A percentile compares a stretch with the other conserved stretches of the same genome.
Evolutionary conservation across 2,329 filamentous ascomycete species (phyloP).

Genomic region (Ophidiomyces ophidiicola): DNA sequence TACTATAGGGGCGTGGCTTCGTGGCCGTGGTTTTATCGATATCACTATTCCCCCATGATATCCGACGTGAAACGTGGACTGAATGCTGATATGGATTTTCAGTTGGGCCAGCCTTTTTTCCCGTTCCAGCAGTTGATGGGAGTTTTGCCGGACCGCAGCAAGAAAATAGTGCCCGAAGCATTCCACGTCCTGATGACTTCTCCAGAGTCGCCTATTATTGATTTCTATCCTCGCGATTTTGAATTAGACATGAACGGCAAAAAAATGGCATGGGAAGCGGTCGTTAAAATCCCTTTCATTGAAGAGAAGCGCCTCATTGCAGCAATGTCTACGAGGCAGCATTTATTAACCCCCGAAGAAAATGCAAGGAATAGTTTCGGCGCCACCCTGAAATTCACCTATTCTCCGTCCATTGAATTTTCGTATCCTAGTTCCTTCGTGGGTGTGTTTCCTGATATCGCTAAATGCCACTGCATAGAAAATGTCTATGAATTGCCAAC

Average conservation of each 20-base stretch:
- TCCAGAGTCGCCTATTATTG: slow-evolving; percentile 79
- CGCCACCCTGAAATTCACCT: slow-evolving; percentile 84
- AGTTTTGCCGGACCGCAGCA: slow-evolving; percentile 91
- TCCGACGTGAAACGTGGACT: slow-evolving; percentile 86
- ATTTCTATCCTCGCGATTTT: slow-evolving; percentile 96
- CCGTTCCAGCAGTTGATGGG: slow-evolving; percentile 98
- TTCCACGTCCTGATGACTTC: slow-evolving; percentile 93
- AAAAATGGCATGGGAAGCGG: slow-evolving; percentile 99
- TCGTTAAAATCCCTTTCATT: slow-evolving; percentile 98
- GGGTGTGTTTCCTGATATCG: slow-evolving; percentile 80
- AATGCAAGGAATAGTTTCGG: slow-evolving; percentile 79
- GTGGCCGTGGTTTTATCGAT: slow-evolving; percentile 96
- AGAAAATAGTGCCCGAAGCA: slow-evolving; percentile 77
- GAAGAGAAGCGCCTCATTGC: slow-evolving; percentile 73
- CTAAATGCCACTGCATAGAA: slow-evolving; percentile 78
- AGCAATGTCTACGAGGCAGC: slow-evolving; percentile 78
- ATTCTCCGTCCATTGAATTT: slow-evolving; percentile 63
- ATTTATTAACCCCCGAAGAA: slow-evolving; percentile 64
- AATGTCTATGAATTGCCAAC: slow-evolving; percentile 93
- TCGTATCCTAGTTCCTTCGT: slow-evolving; percentile 77
- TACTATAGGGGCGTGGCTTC: slow-evolving; percentile 96
- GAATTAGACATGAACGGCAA: slow-evolving; percentile 99
- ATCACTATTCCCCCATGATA: slow-evolving; percentile 96
- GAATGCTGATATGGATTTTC: slow-evolving; percentile 77
- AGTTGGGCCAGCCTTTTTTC: slow-evolving; percentile 84